Evolutionary conservation across 2,329 filamentous ascomycete species (phyloP).

Genomic region (Knufia petricola): DNA sequence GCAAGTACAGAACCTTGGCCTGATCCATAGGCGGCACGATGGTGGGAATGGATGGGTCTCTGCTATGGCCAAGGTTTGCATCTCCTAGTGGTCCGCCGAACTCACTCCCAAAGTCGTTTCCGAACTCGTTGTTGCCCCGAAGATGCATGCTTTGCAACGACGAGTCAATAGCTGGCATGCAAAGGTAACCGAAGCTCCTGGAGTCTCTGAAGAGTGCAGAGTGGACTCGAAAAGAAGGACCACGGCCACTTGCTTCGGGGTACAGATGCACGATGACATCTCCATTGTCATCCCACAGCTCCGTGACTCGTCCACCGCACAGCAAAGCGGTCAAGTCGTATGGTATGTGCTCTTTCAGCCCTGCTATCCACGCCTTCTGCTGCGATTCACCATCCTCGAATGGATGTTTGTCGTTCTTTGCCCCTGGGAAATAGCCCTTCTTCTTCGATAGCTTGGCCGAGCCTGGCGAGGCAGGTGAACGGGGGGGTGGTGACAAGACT

Average conservation of each 20-base stretch:
- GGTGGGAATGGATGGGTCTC: background rate
- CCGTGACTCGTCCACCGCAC: conserved; percentile 44
- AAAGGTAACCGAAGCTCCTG: background rate
- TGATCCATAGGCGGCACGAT: conserved; percentile 4
- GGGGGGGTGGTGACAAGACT: conserved; percentile 12
- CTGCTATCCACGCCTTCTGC: conserved; percentile 48
- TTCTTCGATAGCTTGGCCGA: conserved; percentile 26
- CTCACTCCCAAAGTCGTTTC: no score
- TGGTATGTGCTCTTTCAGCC: conserved; percentile 45
- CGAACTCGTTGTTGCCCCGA: conserved; percentile 39
- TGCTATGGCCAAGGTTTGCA: background rate
- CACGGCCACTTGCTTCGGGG: conserved; percentile 45
- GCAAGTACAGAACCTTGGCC: conserved; percentile 40
- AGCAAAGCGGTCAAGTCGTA: conserved; percentile 46
- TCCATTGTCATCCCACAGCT: conserved; percentile 54
- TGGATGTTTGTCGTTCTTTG: conserved; percentile 23
- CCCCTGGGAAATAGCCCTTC: conserved; percentile 37
- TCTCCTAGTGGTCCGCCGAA: conserved; percentile 29
- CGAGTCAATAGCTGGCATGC: background rate
- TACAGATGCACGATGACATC: conserved; percentile 56
- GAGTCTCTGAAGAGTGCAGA: conserved; percentile 51
- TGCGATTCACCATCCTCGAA: conserved; percentile 27
- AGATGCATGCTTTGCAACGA: conserved; percentile 4
- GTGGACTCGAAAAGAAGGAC: conserved; percentile 53
- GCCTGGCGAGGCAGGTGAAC: conserved; percentile 13